These are phyloP conservation scores for Candida nitratophila DNA, from an alignment of 805 yeast genomes.

Conservation along the genomic window DNA sequence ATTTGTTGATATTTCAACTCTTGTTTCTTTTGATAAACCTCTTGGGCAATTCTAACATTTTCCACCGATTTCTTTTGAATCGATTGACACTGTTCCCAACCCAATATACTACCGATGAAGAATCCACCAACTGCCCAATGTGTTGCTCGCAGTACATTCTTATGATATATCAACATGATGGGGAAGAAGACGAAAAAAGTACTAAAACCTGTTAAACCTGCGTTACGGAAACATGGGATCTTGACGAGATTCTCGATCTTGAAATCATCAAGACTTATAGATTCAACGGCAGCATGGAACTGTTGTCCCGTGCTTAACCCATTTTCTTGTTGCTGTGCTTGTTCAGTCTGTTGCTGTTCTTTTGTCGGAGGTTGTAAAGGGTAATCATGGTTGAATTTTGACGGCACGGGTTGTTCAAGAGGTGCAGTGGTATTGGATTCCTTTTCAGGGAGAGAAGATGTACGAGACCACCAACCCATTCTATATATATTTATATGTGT, in stretches of 20 bases:
- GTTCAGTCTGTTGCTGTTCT: neutral
- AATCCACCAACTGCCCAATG: constrained; percentile 85
- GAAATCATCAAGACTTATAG: constrained; percentile 38
- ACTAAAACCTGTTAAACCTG: constrained; percentile 68
- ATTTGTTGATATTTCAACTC: constrained; percentile 15
- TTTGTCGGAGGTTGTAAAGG: neutral
- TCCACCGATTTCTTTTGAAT: constrained; percentile 58
- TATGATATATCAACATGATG: constrained; percentile 60
- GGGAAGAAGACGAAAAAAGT: constrained; percentile 65
- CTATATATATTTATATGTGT: too few species aligned
- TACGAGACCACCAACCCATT: constrained; percentile 10
- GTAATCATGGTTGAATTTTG: constrained; percentile 30
- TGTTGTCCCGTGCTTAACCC: neutral
- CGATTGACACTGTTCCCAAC: constrained; percentile 91
- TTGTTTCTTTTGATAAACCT: constrained; percentile 28
- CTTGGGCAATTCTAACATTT: constrained; percentile 64
- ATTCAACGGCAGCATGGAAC: neutral
- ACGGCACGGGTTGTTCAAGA: constrained; percentile 47
- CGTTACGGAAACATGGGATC: constrained; percentile 77
- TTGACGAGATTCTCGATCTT: constrained; percentile 39
- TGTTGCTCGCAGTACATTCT: constrained; percentile 51
- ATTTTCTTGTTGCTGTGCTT: constrained; percentile 1
- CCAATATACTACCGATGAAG: constrained; percentile 68
- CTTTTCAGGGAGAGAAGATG: too few species aligned
- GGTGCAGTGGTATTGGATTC: too few species aligned